A percentile compares a stretch with the other conserved stretches of the same genome.
Evolutionary conservation across 2,329 filamentous ascomycete species (phyloP).

Genomic region (Colletotrichum horii): DNA sequence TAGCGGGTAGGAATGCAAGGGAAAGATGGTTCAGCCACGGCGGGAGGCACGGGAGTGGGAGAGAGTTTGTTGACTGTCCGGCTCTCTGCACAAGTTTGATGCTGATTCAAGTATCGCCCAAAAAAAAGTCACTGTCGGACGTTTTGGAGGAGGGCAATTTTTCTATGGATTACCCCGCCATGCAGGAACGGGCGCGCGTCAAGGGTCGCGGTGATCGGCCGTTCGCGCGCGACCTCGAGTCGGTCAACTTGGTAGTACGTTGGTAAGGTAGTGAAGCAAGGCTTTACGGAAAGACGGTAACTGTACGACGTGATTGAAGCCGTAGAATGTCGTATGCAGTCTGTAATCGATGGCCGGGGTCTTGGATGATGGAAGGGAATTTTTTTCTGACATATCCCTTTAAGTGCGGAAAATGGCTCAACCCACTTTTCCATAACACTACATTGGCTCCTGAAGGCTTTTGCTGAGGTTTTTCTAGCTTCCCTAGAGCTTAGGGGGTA

Average conservation of each 20-base stretch:
- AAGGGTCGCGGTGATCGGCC: constrained; percentile 18
- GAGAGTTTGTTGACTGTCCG: neutral
- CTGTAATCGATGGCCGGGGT: neutral
- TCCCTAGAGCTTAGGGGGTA: too few species aligned
- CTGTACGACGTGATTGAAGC: neutral
- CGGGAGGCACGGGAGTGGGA: neutral
- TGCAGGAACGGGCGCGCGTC: constrained; percentile 19
- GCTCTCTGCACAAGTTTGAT: neutral
- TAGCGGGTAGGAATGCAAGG: neutral
- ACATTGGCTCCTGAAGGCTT: too few species aligned
- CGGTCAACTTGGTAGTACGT: neutral
- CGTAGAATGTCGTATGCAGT: neutral
- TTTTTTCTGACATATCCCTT: neutral
- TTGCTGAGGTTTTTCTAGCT: too few species aligned
- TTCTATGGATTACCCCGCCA: constrained; percentile 22
- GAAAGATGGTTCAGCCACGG: neutral
- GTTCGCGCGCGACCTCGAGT: neutral
- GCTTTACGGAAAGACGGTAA: neutral
- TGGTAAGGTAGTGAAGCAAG: neutral
- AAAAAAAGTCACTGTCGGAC: neutral
- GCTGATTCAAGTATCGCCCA: neutral
- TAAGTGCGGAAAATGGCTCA: too few species aligned
- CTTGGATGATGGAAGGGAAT: neutral
- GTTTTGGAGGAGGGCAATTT: neutral
- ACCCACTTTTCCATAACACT: too few species aligned